A percentile compares a stretch with the other conserved stretches of the same genome.
These are phyloP conservation scores for Abrus precatorius DNA, from an alignment of 306 rosid genomes.

Conservation along the genomic window DNA sequence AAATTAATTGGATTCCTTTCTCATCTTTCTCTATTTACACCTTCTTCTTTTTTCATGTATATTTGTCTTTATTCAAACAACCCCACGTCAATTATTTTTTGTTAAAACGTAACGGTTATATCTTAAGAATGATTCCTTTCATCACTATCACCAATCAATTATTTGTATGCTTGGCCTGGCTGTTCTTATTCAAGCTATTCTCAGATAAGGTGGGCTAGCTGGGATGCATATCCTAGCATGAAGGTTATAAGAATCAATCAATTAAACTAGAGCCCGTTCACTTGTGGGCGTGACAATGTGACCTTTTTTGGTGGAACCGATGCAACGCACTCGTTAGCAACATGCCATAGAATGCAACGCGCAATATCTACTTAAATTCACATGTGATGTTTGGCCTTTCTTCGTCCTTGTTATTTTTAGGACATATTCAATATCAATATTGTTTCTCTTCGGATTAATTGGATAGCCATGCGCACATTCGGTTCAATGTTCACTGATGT, in stretches of 20 bases:
- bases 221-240: not conserved
- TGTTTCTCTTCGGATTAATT: not conserved
- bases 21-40: slow-evolving; percentile 1
- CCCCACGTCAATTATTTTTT: slow-evolving; percentile 37
- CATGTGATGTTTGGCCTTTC: slow-evolving; percentile 43
- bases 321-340: slow-evolving; percentile 3
- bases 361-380: slow-evolving; percentile 34
- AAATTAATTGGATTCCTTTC: slow-evolving; percentile 8
- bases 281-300: slow-evolving; percentile 6
- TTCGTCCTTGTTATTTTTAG: slow-evolving; percentile 24
- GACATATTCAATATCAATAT: slow-evolving; percentile 17
- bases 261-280: slow-evolving; percentile 16
- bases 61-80: slow-evolving; percentile 37
- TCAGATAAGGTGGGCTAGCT: slow-evolving; percentile 16
- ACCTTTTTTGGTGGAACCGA: slow-evolving; percentile 22
- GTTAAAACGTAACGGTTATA: slow-evolving; percentile 36
- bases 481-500: slow-evolving; percentile 16
- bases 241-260: slow-evolving; percentile 14
- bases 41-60: slow-evolving; percentile 3
- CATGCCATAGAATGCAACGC: slow-evolving; percentile 22
- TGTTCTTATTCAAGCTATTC: slow-evolving; percentile 13
- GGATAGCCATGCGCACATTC: slow-evolving; percentile 3
- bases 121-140: not conserved
- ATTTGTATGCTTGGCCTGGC: slow-evolving; percentile 18
- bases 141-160: slow-evolving; percentile 34